Conservation (phyloP, 2,329 filamentous ascomycete species). For the Alternaria brassicicola region DNA sequence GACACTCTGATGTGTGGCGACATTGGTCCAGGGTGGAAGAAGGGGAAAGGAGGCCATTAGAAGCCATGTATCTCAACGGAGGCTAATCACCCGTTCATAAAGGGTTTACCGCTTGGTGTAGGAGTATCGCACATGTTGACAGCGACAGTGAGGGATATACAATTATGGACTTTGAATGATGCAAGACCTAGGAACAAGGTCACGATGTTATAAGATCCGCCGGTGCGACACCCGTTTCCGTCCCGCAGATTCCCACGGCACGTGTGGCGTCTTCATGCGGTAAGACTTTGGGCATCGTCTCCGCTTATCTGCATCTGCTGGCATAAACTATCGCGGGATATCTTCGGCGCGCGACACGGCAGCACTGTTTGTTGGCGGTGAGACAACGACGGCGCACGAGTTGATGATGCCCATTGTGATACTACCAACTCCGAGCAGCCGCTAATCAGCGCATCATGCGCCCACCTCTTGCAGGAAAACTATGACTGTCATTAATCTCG, state of each 20-base stretch:
- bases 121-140: neutral
- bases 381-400: neutral
- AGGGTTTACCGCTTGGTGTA: neutral
- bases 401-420: neutral
- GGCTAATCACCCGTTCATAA: neutral
- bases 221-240: neutral
- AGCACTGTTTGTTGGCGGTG: neutral
- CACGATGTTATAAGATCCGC: neutral
- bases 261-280: neutral
- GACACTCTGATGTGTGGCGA: neutral
- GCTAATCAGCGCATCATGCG: neutral
- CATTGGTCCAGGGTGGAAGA: neutral
- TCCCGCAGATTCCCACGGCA: neutral
- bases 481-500: too few relatives aligned
- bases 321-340: neutral
- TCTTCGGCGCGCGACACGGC: neutral
- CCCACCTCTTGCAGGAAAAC: neutral
- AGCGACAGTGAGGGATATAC: neutral
- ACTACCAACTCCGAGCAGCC: neutral
- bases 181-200: neutral
- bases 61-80: neutral
- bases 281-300: neutral
- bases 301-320: neutral
- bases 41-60: neutral
- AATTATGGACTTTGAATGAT: neutral